Percentiles rank a stretch among this genome's conserved stretches.
These are phyloP conservation scores for Ilyonectria robusta DNA, from an alignment of 2,329 filamentous ascomycete genomes.

Conservation along the genomic window DNA sequence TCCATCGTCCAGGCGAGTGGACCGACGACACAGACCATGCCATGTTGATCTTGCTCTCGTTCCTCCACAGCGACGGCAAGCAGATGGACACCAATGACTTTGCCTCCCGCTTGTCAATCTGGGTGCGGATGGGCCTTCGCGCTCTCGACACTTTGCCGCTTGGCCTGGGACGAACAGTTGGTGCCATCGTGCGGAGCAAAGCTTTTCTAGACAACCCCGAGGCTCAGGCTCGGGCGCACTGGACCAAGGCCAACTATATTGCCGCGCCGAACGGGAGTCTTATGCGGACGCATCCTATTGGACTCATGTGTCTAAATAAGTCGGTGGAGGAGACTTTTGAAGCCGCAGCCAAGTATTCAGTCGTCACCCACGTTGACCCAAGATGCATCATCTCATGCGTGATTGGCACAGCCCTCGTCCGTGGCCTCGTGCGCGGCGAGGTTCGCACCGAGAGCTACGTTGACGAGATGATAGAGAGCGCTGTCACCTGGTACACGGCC, in stretches of 20 bases:
- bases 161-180: conserved; percentile 63
- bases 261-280: conserved; percentile 66
- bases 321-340: conserved; percentile 60
- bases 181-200: conserved; percentile 57
- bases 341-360: conserved; percentile 57
- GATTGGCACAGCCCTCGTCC: conserved; percentile 61
- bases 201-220: conserved; percentile 58
- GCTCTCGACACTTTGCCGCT: conserved; percentile 62
- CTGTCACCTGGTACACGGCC: conserved; percentile 55
- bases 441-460: conserved; percentile 57
- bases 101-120: conserved; percentile 61
- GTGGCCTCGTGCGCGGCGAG: conserved; percentile 62
- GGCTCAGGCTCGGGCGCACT: conserved; percentile 56
- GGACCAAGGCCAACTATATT: conserved; percentile 56
- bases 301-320: conserved; percentile 60
- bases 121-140: conserved; percentile 63
- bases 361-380: conserved; percentile 66
- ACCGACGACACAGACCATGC: conserved; percentile 71
- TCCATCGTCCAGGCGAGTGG: conserved; percentile 61
- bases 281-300: conserved; percentile 67
- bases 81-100: conserved; percentile 57
- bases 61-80: conserved; percentile 59
- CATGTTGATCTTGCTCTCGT: conserved; percentile 64
- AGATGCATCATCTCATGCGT: conserved; percentile 65
- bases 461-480: conserved; percentile 57